phyloP scores from a whole-genome alignment of 1,284 basidiomycete species.

The Apiotrichum porosum region DNA sequence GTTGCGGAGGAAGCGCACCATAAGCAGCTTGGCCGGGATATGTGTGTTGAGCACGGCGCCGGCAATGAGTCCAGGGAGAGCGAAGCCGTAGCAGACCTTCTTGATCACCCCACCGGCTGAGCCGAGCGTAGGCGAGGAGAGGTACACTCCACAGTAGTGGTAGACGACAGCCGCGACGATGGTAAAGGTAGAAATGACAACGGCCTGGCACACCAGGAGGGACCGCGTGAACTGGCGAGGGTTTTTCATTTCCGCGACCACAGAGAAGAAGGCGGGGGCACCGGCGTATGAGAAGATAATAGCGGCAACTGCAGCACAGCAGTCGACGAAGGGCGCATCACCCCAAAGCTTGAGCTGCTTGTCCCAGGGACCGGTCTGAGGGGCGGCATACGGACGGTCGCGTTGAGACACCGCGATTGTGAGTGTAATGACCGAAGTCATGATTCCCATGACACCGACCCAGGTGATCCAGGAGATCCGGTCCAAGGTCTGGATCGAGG shows the following conservation, averaged over 20 bases:
- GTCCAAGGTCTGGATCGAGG: slow-evolving; percentile 34
- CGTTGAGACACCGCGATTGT: slow-evolving; percentile 38
- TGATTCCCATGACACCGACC: slow-evolving; percentile 31
- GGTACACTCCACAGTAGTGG: slow-evolving; percentile 9
- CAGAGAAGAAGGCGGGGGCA: slow-evolving; percentile 30
- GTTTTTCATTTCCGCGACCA: slow-evolving; percentile 42
- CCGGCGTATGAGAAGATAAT: slow-evolving; percentile 35
- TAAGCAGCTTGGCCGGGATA: slow-evolving; percentile 57
- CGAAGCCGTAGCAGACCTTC: slow-evolving; percentile 39
- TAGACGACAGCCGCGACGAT: slow-evolving; percentile 11
- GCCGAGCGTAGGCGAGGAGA: slow-evolving; percentile 37
- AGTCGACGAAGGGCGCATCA: slow-evolving; percentile 26
- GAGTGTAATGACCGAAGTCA: slow-evolving; percentile 30
- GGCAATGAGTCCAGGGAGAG: slow-evolving; percentile 36
- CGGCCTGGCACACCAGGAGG: slow-evolving; percentile 25
- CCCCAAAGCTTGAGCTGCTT: slow-evolving; percentile 23
- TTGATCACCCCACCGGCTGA: slow-evolving; percentile 44
- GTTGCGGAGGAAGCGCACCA: slow-evolving; percentile 59
- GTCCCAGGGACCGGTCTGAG: slow-evolving; percentile 31
- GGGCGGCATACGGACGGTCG: slow-evolving; percentile 40
- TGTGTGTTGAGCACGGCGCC: slow-evolving; percentile 32
- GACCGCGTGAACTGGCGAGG: slow-evolving; percentile 27
- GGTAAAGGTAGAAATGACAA: slow-evolving; percentile 22
- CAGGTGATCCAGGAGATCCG: slow-evolving; percentile 36
- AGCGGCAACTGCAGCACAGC: slow-evolving; percentile 30